Base-by-base conservation (phyloP, 192 early-diverging fungal species). In the Coemansia sp. region DNA sequence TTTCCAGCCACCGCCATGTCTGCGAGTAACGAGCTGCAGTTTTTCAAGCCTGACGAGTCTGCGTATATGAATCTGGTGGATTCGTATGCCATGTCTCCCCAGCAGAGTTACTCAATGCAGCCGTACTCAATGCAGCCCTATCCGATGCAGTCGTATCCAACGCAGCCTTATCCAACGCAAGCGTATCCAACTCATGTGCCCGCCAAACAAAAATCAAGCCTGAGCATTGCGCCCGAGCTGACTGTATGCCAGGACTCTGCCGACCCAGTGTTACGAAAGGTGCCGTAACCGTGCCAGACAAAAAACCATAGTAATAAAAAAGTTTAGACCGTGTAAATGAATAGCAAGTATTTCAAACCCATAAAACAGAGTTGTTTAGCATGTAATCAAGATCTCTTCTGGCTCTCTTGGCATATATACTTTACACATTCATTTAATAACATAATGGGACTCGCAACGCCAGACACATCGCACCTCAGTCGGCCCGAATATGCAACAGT, bases 401-500 rank as follows among this genome's bases (percentile, higher is more conserved):
- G 32, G 32, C 6, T 35, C 32, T 32, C 6, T 35, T 1, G 21
- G 21, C 32, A 6, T 6, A 35, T 6, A 35, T 35, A 5, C 27
- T 29, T 4, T 29, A 29, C 6, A 6, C 27, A 29, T 29, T 29
- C 27, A 29, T 53, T 22, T 10, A 22, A 21, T 54, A 5, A 12
- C n/a, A 15, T 4, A 56, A 78, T 80, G 72, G 69, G 62, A 0
- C 66, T 94, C 19, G 85, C 89, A 10, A 96, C 92, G 25, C 93
- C 93, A 14, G 83, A 87, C 61, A 85, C 94, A 14, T 78, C 82
- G 14, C 93, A 94, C 65, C 66, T 96, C 54, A 84, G 76, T 29
- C 53, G 67, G 10, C 45, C 81, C 14, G 86, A 92, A 63, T 91
- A 86, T 49, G 70, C 83, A 14, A 63, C 85, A 41, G 87, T 98